A percentile compares a stretch with the other conserved stretches of the same genome.
These are phyloP conservation scores for Panicum hallii DNA, from an alignment of 202 grass and related monocot species.

Conservation along the genomic window DNA sequence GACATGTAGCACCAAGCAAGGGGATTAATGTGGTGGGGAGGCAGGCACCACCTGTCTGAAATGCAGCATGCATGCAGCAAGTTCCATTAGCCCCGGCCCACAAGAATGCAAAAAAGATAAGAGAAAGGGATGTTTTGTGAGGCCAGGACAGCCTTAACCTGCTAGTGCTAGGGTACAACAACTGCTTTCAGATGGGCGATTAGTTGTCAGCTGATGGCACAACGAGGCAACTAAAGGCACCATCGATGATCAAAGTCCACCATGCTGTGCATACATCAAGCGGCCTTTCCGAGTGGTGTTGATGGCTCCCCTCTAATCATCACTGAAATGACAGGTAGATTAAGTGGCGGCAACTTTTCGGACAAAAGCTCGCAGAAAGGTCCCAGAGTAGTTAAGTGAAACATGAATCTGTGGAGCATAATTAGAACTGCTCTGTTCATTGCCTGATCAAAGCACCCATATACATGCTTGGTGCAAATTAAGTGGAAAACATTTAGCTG, in stretches of 20 bases:
- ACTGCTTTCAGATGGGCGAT: constrained; percentile 25
- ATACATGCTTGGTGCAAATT: not conserved
- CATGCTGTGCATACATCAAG: not conserved
- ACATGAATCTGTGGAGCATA: constrained; percentile 28
- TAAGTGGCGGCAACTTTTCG: constrained; percentile 11
- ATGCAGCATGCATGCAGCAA: constrained; percentile 9
- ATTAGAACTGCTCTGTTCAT: constrained; percentile 29
- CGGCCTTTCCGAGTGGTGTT: constrained; percentile 7
- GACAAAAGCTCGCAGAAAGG: constrained; percentile 10
- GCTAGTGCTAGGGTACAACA: constrained; percentile 25
- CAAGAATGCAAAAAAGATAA: not conserved
- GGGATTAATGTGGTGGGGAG: constrained; percentile 17
- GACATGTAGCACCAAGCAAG: not conserved
- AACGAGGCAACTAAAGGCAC: constrained; percentile 15
- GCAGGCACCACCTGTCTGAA: constrained; percentile 18
- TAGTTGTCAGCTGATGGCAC: constrained; percentile 32
- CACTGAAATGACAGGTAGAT: constrained; percentile 2
- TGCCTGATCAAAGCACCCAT: not conserved
- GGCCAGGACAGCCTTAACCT: constrained; percentile 26
- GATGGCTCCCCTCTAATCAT: constrained; percentile 16
- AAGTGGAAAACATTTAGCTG: constrained; percentile 23
- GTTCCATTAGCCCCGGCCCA: not conserved
- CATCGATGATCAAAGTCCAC: constrained; percentile 3
- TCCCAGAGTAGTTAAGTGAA: constrained; percentile 16
- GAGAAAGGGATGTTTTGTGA: not conserved